Conservation (phyloP, 306 rosid species). For the Comarum palustre region DNA sequence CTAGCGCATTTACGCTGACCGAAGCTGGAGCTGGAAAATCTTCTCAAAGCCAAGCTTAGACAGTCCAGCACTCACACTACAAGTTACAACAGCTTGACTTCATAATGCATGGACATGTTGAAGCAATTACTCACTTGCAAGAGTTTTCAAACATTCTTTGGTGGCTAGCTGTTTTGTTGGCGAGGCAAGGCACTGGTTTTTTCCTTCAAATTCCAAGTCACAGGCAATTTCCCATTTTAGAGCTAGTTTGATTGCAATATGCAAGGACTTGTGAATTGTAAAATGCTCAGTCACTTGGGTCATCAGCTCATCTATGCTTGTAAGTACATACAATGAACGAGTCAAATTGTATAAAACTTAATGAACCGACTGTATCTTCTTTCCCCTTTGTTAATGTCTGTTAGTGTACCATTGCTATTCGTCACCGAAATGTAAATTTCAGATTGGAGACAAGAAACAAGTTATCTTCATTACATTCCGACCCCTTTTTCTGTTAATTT, state of each 20-base stretch:
- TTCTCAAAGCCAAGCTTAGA: conserved; percentile 22
- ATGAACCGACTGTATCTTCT: conserved; percentile 7
- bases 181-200: not conserved
- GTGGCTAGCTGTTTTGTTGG: conserved; percentile 6
- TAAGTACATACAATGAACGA: conserved; percentile 2
- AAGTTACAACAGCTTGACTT: conserved; percentile 3
- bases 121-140: not conserved
- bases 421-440: not conserved
- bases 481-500: not conserved
- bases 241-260: not conserved
- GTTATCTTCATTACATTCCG: not conserved
- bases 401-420: not conserved
- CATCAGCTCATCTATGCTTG: conserved; percentile 5
- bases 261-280: conserved; percentile 1
- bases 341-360: conserved; percentile 1
- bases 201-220: not conserved
- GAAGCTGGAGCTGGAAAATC: conserved; percentile 19
- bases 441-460: not conserved
- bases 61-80: conserved; percentile 15
- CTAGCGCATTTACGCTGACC: conserved; percentile 44
- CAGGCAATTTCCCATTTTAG: not conserved
- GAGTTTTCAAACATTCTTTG: not conserved
- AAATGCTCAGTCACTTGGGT: not conserved
- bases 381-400: not conserved
- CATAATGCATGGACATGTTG: not conserved